Conservation (phyloP, 495 filamentous ascomycete genomes). For the Bacidia rubella region DNA sequence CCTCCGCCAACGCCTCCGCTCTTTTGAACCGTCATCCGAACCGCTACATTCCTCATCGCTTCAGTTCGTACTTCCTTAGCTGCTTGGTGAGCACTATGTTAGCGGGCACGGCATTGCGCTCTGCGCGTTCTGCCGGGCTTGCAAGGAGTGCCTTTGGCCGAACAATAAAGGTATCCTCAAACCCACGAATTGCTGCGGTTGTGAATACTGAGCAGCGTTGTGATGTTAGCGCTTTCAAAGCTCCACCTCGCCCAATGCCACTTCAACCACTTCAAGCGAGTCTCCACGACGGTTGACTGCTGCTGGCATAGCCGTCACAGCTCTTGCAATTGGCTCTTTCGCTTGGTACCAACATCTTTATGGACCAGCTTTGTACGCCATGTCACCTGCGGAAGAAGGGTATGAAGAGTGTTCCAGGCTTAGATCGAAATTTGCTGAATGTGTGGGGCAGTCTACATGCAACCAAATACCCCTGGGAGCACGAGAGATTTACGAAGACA, state of each 20-base stretch:
- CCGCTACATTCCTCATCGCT: not conserved
- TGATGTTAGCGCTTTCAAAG: slow-evolving; percentile 21
- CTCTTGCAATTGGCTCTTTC: slow-evolving; percentile 71
- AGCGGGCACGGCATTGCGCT: slow-evolving; percentile 70
- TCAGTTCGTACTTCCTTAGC: slow-evolving; percentile 7
- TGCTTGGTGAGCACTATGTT: slow-evolving; percentile 48
- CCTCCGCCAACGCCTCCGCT: not conserved
- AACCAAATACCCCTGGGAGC: slow-evolving; percentile 90
- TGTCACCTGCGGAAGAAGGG: slow-evolving; percentile 95
- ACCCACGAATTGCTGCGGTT: too few species aligned
- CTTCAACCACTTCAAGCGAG: not conserved
- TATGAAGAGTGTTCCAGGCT: too few species aligned
- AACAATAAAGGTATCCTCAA: slow-evolving; percentile 34
- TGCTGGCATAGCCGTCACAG: slow-evolving; percentile 69
- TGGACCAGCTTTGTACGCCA: slow-evolving; percentile 65
- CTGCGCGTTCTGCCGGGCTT: slow-evolving; percentile 62
- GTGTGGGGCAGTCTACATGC: slow-evolving; percentile 62
- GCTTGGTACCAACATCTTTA: slow-evolving; percentile 95
- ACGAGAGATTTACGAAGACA: slow-evolving; percentile 76
- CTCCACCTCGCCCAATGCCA: slow-evolving; percentile 13
- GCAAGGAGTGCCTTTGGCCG: slow-evolving; percentile 38
- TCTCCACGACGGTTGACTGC: slow-evolving; percentile 54
- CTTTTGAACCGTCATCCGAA: not conserved
- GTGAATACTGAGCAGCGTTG: too few species aligned
- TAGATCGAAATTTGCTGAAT: not conserved